Evolutionary conservation across 768 basidiomycete species (phyloP).

Genomic region (Lactifluus pinguis): DNA sequence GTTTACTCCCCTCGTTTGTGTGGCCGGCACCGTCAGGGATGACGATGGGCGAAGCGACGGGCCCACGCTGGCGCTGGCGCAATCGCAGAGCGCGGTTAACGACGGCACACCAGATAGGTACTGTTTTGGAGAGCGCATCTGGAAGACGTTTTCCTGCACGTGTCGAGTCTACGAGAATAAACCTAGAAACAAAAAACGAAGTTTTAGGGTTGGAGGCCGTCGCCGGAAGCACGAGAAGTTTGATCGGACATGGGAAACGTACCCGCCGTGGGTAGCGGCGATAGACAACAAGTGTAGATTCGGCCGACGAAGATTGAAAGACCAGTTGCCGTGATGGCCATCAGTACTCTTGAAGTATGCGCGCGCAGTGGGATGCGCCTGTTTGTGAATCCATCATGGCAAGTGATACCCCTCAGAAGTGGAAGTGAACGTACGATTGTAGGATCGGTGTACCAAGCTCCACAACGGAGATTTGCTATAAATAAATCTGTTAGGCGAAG

Average conservation of each 20-base stretch:
- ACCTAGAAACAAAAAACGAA: slow-evolving; percentile 30
- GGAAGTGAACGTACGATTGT: slow-evolving; percentile 35
- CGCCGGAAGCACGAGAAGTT: background rate
- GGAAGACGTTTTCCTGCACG: slow-evolving; percentile 89
- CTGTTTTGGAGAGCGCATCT: slow-evolving; percentile 81
- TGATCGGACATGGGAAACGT: slow-evolving; percentile 18
- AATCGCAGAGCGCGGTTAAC: slow-evolving; percentile 58
- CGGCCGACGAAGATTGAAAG: slow-evolving; percentile 73
- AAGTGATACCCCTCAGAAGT: background rate
- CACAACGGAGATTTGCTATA: slow-evolving; percentile 85
- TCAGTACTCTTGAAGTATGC: slow-evolving; percentile 94
- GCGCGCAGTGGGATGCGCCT: slow-evolving; percentile 27
- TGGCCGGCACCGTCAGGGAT: background rate
- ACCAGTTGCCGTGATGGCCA: slow-evolving; percentile 79
- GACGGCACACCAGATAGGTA: slow-evolving; percentile 92
- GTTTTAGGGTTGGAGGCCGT: background rate
- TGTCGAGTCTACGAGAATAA: slow-evolving; percentile 88
- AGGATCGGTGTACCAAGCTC: slow-evolving; percentile 88
- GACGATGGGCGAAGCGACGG: background rate
- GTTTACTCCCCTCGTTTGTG: too few relatives aligned
- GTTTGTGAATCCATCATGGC: slow-evolving; percentile 2
- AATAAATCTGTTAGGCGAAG: background rate
- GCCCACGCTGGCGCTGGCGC: slow-evolving; percentile 24
- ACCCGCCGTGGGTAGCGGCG: slow-evolving; percentile 53
- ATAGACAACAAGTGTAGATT: slow-evolving; percentile 71